phyloP scores from a whole-genome alignment of 768 basidiomycete species.

The Kwoniella shandongensis region DNA sequence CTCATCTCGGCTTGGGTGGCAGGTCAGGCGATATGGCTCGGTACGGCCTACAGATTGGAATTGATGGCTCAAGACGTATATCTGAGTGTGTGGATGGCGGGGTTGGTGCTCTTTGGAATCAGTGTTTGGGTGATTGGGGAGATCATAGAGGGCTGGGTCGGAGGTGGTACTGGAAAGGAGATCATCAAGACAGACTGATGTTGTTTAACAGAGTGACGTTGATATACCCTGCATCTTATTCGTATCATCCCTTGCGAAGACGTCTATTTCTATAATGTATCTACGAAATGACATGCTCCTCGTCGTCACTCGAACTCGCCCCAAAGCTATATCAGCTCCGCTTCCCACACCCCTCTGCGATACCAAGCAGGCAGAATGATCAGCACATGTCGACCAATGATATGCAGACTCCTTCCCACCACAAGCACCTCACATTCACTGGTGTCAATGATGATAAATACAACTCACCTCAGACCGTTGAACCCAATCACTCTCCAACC shows the following conservation, averaged over 20 bases:
- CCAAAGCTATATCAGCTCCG: constrained; percentile 20
- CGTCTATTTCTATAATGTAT: too few species aligned
- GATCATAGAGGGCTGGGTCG: constrained; percentile 58
- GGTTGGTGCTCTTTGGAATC: constrained; percentile 70
- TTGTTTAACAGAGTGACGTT: background rate
- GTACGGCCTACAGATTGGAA: constrained; percentile 86
- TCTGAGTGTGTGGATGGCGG: constrained; percentile 71
- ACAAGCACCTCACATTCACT: too few species aligned
- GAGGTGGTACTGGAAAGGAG: background rate
- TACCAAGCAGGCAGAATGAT: too few species aligned
- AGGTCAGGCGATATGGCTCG: constrained; percentile 75
- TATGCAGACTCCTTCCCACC: background rate
- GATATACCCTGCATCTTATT: constrained; percentile 2
- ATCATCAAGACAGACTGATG: background rate
- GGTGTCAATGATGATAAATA: background rate
- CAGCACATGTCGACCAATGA: background rate
- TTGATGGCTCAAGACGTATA: constrained; percentile 77
- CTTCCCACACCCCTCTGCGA: constrained; percentile 27
- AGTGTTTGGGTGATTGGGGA: constrained; percentile 77
- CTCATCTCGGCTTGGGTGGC: constrained; percentile 68
- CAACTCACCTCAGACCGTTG: constrained; percentile 43
- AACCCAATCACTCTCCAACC: constrained; percentile 39
- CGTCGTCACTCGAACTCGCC: background rate
- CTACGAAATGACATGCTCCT: too few species aligned
- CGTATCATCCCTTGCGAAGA: too few species aligned